Percentiles rank a stretch among this genome's conserved stretches.
Conservation (phyloP, 768 basidiomycete species). For the Lentinus tigrinus region DNA sequence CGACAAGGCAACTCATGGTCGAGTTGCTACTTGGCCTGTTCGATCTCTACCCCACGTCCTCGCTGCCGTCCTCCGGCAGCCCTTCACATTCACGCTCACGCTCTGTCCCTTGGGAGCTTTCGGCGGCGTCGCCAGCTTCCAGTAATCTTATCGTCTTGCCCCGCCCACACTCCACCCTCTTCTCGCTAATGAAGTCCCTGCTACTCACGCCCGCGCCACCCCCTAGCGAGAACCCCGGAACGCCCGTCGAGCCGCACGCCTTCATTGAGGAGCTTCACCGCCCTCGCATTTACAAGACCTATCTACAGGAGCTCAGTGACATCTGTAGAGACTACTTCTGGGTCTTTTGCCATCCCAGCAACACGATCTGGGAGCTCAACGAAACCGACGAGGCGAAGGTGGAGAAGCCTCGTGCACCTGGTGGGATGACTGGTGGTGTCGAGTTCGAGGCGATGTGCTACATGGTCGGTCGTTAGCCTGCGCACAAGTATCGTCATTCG, state of each 20-base stretch:
- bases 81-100: conserved; percentile 28
- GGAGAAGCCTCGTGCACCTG: conserved; percentile 90
- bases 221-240: conserved; percentile 58
- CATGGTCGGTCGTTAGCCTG: conserved; percentile 58
- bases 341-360: conserved; percentile 96
- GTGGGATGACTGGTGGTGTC: conserved; percentile 98
- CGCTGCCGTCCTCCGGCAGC: conserved; percentile 54
- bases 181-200: conserved; percentile 70
- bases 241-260: conserved; percentile 69
- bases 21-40: conserved; percentile 87
- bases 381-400: conserved; percentile 84
- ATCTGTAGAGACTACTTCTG: conserved; percentile 93
- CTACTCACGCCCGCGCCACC: conserved; percentile 73
- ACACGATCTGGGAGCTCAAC: conserved; percentile 82
- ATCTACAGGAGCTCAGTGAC: conserved; percentile 82
- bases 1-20: conserved; percentile 84
- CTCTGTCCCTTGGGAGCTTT: conserved; percentile 59
- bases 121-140: conserved; percentile 35
- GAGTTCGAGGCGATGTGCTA: conserved; percentile 98
- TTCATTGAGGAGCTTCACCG: conserved; percentile 75
- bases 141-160: conserved; percentile 65
- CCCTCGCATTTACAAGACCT: conserved; percentile 76
- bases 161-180: conserved; percentile 67
- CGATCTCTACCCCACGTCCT: conserved; percentile 78
- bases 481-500: background rate